Percentiles rank a stretch among this genome's conserved stretches.
Evolutionary conservation across 1,139 yeast genomes (phyloP).

Genomic region (Sugiyamaella pinicola): DNA sequence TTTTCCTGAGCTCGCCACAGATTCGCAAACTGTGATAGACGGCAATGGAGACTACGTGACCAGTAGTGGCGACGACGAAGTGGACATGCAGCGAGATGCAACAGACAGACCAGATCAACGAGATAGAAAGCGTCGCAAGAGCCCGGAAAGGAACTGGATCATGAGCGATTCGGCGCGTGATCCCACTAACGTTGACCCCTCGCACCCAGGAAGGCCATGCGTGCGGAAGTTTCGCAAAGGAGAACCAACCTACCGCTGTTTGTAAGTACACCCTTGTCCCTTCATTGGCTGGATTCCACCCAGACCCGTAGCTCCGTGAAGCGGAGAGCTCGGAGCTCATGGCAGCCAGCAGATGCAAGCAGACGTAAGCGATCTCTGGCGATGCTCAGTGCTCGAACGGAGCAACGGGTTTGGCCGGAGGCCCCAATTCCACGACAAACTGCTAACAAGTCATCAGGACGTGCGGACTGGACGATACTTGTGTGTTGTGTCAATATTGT

Average conservation of each 20-base stretch:
- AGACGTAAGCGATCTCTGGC: too few species aligned
- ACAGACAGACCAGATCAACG: constrained; percentile 15
- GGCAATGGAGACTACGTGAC: constrained; percentile 1
- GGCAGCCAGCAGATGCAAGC: neutral
- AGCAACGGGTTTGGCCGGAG: too few species aligned
- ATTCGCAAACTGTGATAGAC: constrained; percentile 12
- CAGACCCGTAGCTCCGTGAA: too few species aligned
- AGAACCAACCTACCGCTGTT: constrained; percentile 83
- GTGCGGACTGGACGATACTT: constrained; percentile 82
- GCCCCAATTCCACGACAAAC: too few species aligned
- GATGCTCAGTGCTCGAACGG: too few species aligned
- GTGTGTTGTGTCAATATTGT: constrained; percentile 82
- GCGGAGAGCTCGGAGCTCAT: too few species aligned
- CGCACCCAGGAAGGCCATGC: constrained; percentile 74
- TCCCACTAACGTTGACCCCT: constrained; percentile 33
- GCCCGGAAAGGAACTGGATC: constrained; percentile 29
- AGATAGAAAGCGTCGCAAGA: constrained; percentile 14
- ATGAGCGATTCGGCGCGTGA: constrained; percentile 30
- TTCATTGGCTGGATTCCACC: too few species aligned
- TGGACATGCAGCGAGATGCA: constrained; percentile 11
- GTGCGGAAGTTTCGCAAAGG: constrained; percentile 75
- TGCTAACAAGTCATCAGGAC: constrained; percentile 44
- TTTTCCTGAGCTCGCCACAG: constrained; percentile 46
- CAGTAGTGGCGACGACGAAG: constrained; percentile 19
- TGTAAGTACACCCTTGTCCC: constrained; percentile 38